Percentiles rank a stretch among this genome's conserved stretches.
These are phyloP conservation scores for Clonostachys solani DNA, from an alignment of 2,329 filamentous ascomycete genomes.

Conservation along the genomic window DNA sequence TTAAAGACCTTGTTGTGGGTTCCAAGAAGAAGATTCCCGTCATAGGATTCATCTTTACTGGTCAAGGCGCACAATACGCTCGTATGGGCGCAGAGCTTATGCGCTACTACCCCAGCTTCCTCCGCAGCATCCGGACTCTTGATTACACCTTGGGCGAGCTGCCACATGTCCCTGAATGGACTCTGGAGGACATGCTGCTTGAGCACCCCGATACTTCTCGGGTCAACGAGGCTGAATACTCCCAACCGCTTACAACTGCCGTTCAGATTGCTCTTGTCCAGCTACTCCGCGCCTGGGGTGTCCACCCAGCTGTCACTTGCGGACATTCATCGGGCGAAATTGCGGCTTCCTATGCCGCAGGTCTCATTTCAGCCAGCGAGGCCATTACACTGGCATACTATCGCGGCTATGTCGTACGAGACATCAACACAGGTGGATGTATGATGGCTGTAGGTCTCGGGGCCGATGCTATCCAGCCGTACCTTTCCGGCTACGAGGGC, in stretches of 20 bases:
- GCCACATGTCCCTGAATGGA: neutral
- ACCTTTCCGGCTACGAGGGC: slow-evolving; percentile 12
- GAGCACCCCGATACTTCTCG: slow-evolving; percentile 7
- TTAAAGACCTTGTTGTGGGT: no score
- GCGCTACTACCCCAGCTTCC: slow-evolving; percentile 16
- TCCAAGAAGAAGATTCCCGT: slow-evolving; percentile 8
- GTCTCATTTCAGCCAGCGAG: slow-evolving; percentile 23
- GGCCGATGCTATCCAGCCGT: slow-evolving; percentile 12
- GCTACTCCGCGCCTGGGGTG: slow-evolving; percentile 22
- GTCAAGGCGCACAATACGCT: slow-evolving; percentile 37
- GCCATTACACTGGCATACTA: slow-evolving; percentile 37
- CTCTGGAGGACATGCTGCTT: neutral
- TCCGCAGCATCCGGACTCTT: slow-evolving; percentile 4
- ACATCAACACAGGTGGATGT: slow-evolving; percentile 15
- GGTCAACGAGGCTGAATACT: slow-evolving; percentile 26
- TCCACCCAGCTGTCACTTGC: slow-evolving; percentile 26
- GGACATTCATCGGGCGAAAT: slow-evolving; percentile 44
- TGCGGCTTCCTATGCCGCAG: slow-evolving; percentile 35
- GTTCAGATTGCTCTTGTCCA: slow-evolving; percentile 37
- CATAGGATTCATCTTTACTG: slow-evolving; percentile 35
- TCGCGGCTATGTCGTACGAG: slow-evolving; percentile 7
- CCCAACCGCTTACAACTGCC: slow-evolving; percentile 35
- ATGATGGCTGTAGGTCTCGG: slow-evolving; percentile 37
- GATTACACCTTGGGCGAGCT: neutral
- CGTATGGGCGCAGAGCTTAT: slow-evolving; percentile 36